Conservation (phyloP, 2,329 filamentous ascomycete genomes). For the Diaporthe aspalathi region DNA sequence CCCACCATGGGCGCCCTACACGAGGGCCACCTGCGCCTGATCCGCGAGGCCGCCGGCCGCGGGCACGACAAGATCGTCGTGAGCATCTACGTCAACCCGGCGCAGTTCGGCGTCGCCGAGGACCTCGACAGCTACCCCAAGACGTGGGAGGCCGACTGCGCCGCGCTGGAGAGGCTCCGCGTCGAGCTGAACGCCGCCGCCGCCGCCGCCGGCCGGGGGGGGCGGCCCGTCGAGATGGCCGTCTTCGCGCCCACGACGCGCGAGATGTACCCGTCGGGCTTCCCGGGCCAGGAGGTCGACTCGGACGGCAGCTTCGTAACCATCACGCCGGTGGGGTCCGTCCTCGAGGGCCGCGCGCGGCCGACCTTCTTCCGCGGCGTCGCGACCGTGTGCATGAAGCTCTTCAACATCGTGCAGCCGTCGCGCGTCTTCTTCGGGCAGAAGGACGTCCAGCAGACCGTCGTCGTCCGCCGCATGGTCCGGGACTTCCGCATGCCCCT, state of each 20-base stretch:
- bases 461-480: constrained; percentile 88
- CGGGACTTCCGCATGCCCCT: constrained; percentile 86
- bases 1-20: constrained; percentile 99
- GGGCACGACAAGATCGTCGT: constrained; percentile 91
- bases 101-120: constrained; percentile 91
- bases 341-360: constrained; percentile 85
- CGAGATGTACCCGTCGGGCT: constrained; percentile 90
- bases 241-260: constrained; percentile 87
- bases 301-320: constrained; percentile 91
- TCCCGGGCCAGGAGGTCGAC: constrained; percentile 75
- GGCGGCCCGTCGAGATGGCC: constrained; percentile 53
- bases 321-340: constrained; percentile 83
- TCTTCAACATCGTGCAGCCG: constrained; percentile 85
- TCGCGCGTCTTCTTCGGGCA: constrained; percentile 93
- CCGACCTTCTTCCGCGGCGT: constrained; percentile 98
- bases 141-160: constrained; percentile 84
- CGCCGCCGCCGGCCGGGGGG: constrained; percentile 58
- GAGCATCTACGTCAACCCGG: constrained; percentile 95
- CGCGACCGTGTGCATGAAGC: constrained; percentile 94
- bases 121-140: constrained; percentile 90
- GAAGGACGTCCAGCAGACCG: constrained; percentile 97
- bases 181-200: constrained; percentile 63
- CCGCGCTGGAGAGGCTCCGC: constrained; percentile 75
- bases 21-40: constrained; percentile 86
- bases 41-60: constrained; percentile 79